Evolutionary conservation across 306 rosid species (phyloP), one percentile per base, ranked within the genome.

Genomic region (Lotus japonicus): DNA sequence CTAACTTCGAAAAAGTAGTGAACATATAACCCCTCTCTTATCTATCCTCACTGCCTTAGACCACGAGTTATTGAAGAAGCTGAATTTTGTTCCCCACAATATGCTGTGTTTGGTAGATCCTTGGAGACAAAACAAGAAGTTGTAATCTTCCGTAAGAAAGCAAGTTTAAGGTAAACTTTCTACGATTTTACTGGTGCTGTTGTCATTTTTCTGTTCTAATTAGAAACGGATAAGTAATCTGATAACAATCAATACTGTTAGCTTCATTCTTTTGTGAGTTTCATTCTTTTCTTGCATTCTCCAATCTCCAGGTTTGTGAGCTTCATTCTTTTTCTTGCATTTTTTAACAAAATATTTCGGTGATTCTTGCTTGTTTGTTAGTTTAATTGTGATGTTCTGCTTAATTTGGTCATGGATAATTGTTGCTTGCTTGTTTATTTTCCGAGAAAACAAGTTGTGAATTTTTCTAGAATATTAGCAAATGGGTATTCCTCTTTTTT

Each of bases 1-100:
- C 78, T 69, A 36, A 77, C 59, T 59, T 64, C 45, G 55, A 56
- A 66, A 63, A 60, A 45, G 68, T 21, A 55, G 55, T 12, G 28
- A 54, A 15, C 43, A 16, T 23, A 18, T 71, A 72, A 71, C 33
- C 11, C 38, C 12, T 75, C 13, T 33, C n/a, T 21, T 36, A 36
- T 18, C 43, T 2, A 13, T 65, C 45, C 7, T 31, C 10, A 11
- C 10, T 15, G 7, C 52, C 39, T 18, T 42, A 42, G 49, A 33
- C 38, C 26, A 17, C 9, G 2, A 38, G 11, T 49, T 39, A 64
- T 51, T 46, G 45, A 46, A 11, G 60, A 14, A 59, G 19, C n/a
- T 11, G 18, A 15, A 31, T 50, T 72, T 39, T 56, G 31, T 15
- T 7, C 54, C 14, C 39, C 21, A 48, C 55, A 36, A 21, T 13